Evolutionary conservation across 257 asterid genomes (phyloP).

Genomic region (Craterostigma plantagineum): DNA sequence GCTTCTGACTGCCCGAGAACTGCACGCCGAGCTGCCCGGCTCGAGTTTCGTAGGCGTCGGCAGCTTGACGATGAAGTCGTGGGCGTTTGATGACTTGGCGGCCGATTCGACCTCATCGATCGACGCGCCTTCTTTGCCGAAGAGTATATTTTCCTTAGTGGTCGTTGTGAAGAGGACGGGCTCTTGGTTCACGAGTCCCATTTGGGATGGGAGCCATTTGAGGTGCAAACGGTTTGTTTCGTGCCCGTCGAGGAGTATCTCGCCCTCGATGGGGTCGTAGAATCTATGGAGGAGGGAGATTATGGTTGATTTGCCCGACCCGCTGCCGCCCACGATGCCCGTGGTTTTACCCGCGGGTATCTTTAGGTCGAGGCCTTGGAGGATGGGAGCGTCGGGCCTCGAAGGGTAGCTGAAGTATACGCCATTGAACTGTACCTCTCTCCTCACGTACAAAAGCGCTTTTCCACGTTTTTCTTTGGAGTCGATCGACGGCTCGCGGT

Average conservation of each 20-base stretch:
- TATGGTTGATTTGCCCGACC: slow-evolving; percentile 83
- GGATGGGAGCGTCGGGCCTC: slow-evolving; percentile 53
- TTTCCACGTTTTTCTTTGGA: slow-evolving; percentile 47
- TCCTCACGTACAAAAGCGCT: slow-evolving; percentile 23
- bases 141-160: slow-evolving; percentile 68
- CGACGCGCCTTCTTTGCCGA: slow-evolving; percentile 78
- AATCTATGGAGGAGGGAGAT: slow-evolving; percentile 67
- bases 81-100: slow-evolving; percentile 89
- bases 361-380: slow-evolving; percentile 37
- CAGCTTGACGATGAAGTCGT: slow-evolving; percentile 58
- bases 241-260: slow-evolving; percentile 56
- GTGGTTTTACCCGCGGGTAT: slow-evolving; percentile 59
- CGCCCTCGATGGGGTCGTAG: slow-evolving; percentile 68
- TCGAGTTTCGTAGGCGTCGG: slow-evolving; percentile 83
- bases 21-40: slow-evolving; percentile 89
- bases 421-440: slow-evolving; percentile 55
- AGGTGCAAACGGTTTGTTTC: slow-evolving; percentile 55
- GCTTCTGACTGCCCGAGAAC: slow-evolving; percentile 96
- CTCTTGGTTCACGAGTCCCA: slow-evolving; percentile 95
- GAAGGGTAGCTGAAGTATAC: slow-evolving; percentile 60
- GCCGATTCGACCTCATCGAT: slow-evolving; percentile 63
- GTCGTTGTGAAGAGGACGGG: slow-evolving; percentile 84
- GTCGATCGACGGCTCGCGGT: slow-evolving; percentile 62
- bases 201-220: slow-evolving; percentile 85
- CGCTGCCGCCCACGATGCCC: slow-evolving; percentile 94